Percentiles rank a stretch among this genome's conserved stretches.
Conservation (phyloP, 352 stramenopile genomes). For the Globisporangium acanthophoron region DNA sequence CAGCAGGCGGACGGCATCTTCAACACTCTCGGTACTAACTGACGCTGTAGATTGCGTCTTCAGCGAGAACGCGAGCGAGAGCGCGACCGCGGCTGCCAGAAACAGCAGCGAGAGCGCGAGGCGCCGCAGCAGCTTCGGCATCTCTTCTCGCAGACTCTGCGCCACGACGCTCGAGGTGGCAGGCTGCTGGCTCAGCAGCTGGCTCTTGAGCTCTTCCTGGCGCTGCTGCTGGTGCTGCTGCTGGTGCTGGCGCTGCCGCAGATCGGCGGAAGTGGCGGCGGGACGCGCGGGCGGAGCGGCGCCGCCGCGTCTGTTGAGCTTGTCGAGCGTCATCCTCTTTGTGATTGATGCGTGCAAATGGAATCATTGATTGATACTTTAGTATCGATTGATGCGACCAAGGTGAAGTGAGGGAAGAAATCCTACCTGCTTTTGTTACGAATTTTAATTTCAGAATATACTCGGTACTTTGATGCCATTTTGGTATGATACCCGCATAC, state of each 20-base stretch:
- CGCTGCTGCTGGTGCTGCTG: neutral
- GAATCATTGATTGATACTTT: neutral
- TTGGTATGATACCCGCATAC: too few relatives aligned
- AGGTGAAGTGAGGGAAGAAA: neutral
- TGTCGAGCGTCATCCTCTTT: constrained; percentile 5
- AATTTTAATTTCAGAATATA: too few relatives aligned
- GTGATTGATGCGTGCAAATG: neutral
- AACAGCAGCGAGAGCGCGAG: constrained; percentile 21
- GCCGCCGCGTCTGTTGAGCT: constrained; percentile 8
- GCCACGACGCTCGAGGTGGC: constrained; percentile 6
- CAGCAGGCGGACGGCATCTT: constrained; percentile 3
- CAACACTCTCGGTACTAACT: neutral
- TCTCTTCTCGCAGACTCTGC: constrained; percentile 14
- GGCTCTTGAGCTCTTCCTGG: neutral
- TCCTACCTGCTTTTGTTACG: neutral
- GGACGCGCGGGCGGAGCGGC: neutral
- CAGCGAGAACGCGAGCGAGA: neutral
- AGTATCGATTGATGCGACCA: too few relatives aligned
- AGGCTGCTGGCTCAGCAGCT: neutral
- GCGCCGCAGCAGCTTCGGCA: constrained; percentile 31
- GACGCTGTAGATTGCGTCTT: neutral
- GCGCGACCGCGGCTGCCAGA: constrained; percentile 13
- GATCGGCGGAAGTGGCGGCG: neutral
- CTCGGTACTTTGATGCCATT: too few relatives aligned
- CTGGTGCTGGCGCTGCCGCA: neutral